Evolutionary conservation across 2,329 filamentous ascomycete species (phyloP), one percentile per base, ranked within the genome.

Genomic region (Verticillium nonalfalfae): DNA sequence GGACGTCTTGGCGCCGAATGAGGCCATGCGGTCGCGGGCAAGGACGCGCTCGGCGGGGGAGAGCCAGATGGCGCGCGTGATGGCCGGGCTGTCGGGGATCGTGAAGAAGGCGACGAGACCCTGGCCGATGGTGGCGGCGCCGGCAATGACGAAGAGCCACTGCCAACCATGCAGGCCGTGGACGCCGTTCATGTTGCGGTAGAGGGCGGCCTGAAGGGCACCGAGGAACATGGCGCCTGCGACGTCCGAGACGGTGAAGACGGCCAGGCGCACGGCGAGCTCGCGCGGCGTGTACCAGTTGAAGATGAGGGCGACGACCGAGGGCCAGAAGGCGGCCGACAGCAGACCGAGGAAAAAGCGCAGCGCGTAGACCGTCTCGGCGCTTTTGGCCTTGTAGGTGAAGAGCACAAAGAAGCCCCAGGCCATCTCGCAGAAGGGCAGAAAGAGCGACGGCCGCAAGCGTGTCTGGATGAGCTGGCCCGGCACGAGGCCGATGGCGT

Each of bases 201-300:
- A 78, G 2, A 78, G 73, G 1, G 74, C 77, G 1, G 75, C 75
- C 15, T 78, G 78, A 7, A 81, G 72, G 4, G 78, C 72, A 2
- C 78, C 78, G 1, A 77, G 69, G 57, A 81, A 81, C 68, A 78
- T 77, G 36, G 71, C 74, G 2, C 78, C 76, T 1, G 78, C 72
- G 4, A 78, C 76, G 57, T 77, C 77, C 2, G 74, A 75, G 4
- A 76, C 72, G 50, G 77, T 78, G 62, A 80, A 76, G 62, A 78
- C 75, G 59, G 77, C 76, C 34, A 80, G 71, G 52, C 77, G 71
- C 33, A 73, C 65, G 39, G 72, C 66, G 50, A 77, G 65, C 66
- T 75, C 73, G 64, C 76, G 75, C 18, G 78, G 73, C 0, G 78
- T 81, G 68, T 82, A 83, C 73, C 79, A 83, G 59, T 79, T 77